phyloP scores from a whole-genome alignment of 2,329 filamentous ascomycete genomes.

The Seiridium cupressi region DNA sequence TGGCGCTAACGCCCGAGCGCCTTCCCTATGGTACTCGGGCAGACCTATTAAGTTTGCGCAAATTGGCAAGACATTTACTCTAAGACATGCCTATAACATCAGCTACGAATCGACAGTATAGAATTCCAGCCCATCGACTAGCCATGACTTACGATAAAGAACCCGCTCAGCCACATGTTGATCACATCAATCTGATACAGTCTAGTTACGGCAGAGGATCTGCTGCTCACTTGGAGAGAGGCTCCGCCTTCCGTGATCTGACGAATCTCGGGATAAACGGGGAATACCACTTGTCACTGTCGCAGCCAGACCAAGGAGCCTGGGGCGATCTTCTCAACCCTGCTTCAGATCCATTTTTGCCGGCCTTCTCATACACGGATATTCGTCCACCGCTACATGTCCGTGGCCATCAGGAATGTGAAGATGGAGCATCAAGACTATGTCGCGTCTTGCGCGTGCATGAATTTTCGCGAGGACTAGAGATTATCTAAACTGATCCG shows the following conservation, averaged over 20 bases:
- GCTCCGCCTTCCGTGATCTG: slow-evolving; percentile 3
- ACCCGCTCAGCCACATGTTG: background rate
- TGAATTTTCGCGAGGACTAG: background rate
- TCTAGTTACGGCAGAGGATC: background rate
- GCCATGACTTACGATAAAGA: too few relatives aligned
- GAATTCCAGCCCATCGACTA: too few relatives aligned
- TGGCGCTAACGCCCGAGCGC: background rate
- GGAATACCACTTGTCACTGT: background rate
- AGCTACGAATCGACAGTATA: too few relatives aligned
- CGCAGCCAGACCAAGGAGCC: slow-evolving; percentile 6
- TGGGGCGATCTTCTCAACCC: background rate
- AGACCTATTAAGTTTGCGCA: background rate
- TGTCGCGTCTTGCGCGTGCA: background rate
- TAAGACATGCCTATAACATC: background rate
- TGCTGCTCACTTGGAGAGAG: background rate
- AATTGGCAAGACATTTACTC: background rate
- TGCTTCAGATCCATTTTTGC: slow-evolving; percentile 1
- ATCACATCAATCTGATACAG: slow-evolving; percentile 1
- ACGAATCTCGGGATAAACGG: slow-evolving; percentile 5
- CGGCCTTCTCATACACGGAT: background rate
- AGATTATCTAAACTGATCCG: too few relatives aligned
- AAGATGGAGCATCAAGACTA: background rate
- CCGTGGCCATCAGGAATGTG: background rate
- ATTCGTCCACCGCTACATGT: background rate
- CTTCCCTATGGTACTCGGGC: too few relatives aligned